phyloP scores from a whole-genome alignment of 2,329 filamentous ascomycete species.

The Ampelomyces quisqualis region DNA sequence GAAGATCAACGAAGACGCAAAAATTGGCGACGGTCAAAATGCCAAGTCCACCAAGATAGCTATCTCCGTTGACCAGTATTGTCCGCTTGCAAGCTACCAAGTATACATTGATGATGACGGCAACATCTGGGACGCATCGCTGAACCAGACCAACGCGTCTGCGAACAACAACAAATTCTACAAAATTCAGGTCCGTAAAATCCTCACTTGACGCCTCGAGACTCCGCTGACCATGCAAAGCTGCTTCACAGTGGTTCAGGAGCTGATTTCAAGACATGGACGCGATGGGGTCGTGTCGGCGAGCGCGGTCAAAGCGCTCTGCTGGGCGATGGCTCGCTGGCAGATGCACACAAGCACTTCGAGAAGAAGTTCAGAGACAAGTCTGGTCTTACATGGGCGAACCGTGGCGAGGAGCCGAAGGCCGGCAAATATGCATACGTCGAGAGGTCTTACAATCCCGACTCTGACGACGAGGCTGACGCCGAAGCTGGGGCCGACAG shows the following conservation, averaged over 20 bases:
- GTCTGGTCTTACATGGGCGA: constrained; percentile 53
- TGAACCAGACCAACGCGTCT: constrained; percentile 74
- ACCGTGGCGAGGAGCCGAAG: constrained; percentile 58
- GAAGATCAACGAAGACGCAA: constrained; percentile 33
- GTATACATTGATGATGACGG: constrained; percentile 68
- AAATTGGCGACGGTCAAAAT: constrained; percentile 49
- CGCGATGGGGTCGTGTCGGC: constrained; percentile 76
- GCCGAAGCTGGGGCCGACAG: constrained; percentile 39
- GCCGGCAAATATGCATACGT: constrained; percentile 73
- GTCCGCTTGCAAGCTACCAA: constrained; percentile 32
- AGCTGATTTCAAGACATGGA: constrained; percentile 63
- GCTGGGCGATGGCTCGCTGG: constrained; percentile 44
- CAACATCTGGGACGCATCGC: constrained; percentile 73
- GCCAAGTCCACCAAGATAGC: constrained; percentile 46
- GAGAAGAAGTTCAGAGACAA: constrained; percentile 61
- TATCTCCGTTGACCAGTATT: constrained; percentile 53
- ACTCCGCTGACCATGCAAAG: too few species aligned
- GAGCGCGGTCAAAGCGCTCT: constrained; percentile 51
- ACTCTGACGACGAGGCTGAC: constrained; percentile 52
- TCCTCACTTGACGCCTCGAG: constrained; percentile 2
- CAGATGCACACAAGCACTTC: constrained; percentile 49
- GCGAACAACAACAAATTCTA: constrained; percentile 85
- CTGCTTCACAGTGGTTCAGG: constrained; percentile 33
- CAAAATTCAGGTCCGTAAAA: constrained; percentile 60
- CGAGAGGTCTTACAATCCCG: constrained; percentile 72